Base-by-base conservation (phyloP, 2,329 filamentous ascomycete genomes). In the Magnaporthiopsis rhizophila region DNA sequence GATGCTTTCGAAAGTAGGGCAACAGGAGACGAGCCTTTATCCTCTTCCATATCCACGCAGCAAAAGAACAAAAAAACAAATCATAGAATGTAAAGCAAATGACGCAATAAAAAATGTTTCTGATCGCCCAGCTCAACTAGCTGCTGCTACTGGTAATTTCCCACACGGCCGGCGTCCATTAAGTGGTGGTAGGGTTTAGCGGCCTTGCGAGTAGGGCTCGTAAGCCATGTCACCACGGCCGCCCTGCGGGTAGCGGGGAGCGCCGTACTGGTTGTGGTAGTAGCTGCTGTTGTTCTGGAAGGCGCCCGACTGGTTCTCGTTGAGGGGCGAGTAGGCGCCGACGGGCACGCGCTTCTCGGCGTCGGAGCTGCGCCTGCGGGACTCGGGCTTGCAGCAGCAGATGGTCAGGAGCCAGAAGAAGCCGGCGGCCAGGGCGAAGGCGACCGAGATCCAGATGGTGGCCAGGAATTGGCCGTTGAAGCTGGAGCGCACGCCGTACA, bases 391-490 rank as follows among this genome's bases (percentile, higher is more conserved):
- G 82, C 93, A 97, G 86, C 93, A 98, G 88, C 94, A 98, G 72
- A 90, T 85, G 76, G 88, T 91, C 75, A 96, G 86, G 72, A 93
- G 79, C 94, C 95, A 98, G 88, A 98, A 97, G 73, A 97, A 78
- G 68, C 85, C 86, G 9, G 89, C 89, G 58, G 76, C 90, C 45
- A 95, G 74, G 67, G 89, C 88, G 73, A 96, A 92, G 34, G 85
- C 90, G 56, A 89, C 88, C 58, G 88, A 88, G 66, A 98, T 81
- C 91, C 93, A 97, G 70, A 89, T 85, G 26, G 87, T 78, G 50
- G 83, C 83, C 64, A 95, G 86, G 79, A 90, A 94, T 65, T 81
- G 79, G 36, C 75, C 84, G 78, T 92, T 90, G 74, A 96, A 78
- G 62, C 74, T 76, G 62, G 86, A 85, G 6, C 83, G 76, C 69